phyloP scores from a whole-genome alignment of 805 yeast species.

The Starmerella vitae region DNA sequence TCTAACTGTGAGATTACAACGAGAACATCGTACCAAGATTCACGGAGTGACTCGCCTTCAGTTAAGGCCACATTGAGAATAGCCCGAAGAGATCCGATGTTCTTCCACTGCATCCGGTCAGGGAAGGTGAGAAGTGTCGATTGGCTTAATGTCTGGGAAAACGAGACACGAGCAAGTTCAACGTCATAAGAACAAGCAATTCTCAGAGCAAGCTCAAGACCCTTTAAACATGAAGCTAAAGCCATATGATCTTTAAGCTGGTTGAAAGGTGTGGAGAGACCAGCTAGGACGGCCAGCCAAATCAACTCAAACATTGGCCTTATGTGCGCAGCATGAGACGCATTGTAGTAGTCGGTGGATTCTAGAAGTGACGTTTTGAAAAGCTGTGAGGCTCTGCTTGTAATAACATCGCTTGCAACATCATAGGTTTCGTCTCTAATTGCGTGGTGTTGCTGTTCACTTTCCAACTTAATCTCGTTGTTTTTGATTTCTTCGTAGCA shows the following conservation, averaged over 20 bases:
- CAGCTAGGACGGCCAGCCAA: constrained; percentile 97
- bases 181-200: constrained; percentile 74
- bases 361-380: constrained; percentile 41
- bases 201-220: constrained; percentile 66
- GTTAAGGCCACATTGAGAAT: constrained; percentile 62
- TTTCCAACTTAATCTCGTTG: constrained; percentile 78
- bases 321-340: constrained; percentile 80
- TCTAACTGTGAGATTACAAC: constrained; percentile 82
- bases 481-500: constrained; percentile 65
- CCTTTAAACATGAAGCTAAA: constrained; percentile 51
- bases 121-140: constrained; percentile 65
- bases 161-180: constrained; percentile 75
- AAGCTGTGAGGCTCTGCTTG: constrained; percentile 74
- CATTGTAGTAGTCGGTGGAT: constrained; percentile 57
- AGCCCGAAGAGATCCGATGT: constrained; percentile 64
- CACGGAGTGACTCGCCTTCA: constrained; percentile 61
- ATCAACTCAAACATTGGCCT: constrained; percentile 82
- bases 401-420: constrained; percentile 84
- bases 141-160: constrained; percentile 78
- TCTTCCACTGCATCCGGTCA: constrained; percentile 63
- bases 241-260: constrained; percentile 54
- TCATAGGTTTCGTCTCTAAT: constrained; percentile 69
- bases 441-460: constrained; percentile 89
- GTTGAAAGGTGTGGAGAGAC: constrained; percentile 83
- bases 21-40: constrained; percentile 76